A percentile compares a stretch with the other conserved stretches of the same genome.
These are phyloP conservation scores for Croton laevigatus DNA, from an alignment of 441 rosid species.

Conservation along the genomic window DNA sequence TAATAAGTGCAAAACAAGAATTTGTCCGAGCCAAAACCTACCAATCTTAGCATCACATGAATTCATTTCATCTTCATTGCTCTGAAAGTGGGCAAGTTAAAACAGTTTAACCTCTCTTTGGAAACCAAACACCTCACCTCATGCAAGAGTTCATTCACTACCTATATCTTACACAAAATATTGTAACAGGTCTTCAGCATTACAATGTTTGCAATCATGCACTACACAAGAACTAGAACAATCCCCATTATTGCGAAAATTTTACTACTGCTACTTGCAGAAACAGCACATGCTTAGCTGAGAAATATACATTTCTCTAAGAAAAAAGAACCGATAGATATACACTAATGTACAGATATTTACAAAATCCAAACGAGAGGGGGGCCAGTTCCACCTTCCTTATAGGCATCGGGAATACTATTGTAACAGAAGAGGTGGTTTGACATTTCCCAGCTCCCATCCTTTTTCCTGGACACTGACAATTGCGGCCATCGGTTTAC, in stretches of 20 bases:
- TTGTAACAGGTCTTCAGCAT: neutral
- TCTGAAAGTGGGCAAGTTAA: no score
- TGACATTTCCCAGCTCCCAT: conserved; percentile 72
- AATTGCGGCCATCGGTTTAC: conserved; percentile 53
- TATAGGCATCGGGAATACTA: conserved; percentile 45
- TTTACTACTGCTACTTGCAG: neutral
- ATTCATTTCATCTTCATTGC: no score
- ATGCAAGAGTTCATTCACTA: no score
- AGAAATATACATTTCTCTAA: neutral
- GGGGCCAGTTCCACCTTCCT: conserved; percentile 52
- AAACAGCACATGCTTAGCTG: neutral
- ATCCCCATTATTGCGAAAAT: neutral
- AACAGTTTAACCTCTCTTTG: no score
- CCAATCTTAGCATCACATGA: no score
- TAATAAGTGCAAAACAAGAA: no score
- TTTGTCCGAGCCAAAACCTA: no score
- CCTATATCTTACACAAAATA: neutral
- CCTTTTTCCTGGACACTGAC: conserved; percentile 42
- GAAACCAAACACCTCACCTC: no score
- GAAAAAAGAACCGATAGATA: no score
- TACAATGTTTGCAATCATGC: conserved; percentile 1
- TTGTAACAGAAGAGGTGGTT: conserved; percentile 34
- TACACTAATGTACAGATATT: neutral
- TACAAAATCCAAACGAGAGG: conserved; percentile 29
- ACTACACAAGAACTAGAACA: neutral